Evolutionary conservation across 139 green algal species (phyloP).

Genomic region (Raphidocelis subcapitata): DNA sequence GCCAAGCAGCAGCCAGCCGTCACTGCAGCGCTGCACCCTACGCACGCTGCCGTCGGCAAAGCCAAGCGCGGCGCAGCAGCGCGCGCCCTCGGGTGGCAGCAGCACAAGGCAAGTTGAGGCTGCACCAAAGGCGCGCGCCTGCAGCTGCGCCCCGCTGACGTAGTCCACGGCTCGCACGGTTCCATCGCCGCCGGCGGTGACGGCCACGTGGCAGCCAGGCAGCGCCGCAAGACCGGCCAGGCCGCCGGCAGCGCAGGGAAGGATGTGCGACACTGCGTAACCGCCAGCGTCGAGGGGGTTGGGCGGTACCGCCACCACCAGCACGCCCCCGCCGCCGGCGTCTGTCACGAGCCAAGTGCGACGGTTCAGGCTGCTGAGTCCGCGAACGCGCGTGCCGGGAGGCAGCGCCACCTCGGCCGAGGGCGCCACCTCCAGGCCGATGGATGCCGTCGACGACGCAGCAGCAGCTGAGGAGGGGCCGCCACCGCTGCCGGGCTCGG

Average conservation of each 20-base stretch:
- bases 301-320: slow-evolving; percentile 18
- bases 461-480: no score
- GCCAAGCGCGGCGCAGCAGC: slow-evolving; percentile 26
- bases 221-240: slow-evolving; percentile 48
- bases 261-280: slow-evolving; percentile 22
- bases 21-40: slow-evolving; percentile 31
- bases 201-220: slow-evolving; percentile 36
- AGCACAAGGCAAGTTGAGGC: not conserved
- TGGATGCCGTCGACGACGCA: no score
- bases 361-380: slow-evolving; percentile 36
- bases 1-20: slow-evolving; percentile 48
- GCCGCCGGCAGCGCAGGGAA: slow-evolving; percentile 48
- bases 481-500: no score
- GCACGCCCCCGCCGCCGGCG: slow-evolving; percentile 41
- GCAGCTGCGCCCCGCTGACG: slow-evolving; percentile 24
- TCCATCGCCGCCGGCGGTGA: slow-evolving; percentile 56
- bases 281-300: slow-evolving; percentile 27
- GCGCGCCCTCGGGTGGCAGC: not conserved
- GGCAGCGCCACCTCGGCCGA: slow-evolving; percentile 23
- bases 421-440: not conserved
- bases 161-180: slow-evolving; percentile 61
- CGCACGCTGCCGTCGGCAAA: slow-evolving; percentile 64
- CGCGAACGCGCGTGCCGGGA: slow-evolving; percentile 33
- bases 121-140: slow-evolving; percentile 8
- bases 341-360: slow-evolving; percentile 62